Conservation (phyloP, 2,329 filamentous ascomycete species). For the Fusarium abutilonis region DNA sequence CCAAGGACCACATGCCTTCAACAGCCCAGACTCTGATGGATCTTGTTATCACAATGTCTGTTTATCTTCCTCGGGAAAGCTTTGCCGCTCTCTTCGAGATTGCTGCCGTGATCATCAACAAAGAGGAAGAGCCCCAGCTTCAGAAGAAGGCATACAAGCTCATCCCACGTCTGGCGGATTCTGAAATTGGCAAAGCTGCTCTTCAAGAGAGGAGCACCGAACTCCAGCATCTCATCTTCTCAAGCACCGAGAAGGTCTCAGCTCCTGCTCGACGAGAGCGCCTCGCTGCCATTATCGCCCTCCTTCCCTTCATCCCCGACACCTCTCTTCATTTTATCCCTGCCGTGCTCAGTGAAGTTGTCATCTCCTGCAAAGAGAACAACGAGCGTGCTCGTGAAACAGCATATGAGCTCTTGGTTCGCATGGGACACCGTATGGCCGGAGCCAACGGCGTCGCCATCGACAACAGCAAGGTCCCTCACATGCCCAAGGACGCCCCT, state of each 20-base stretch:
- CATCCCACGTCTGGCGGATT: slow-evolving; percentile 87
- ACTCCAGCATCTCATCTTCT: slow-evolving; percentile 82
- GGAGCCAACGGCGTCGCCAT: slow-evolving; percentile 75
- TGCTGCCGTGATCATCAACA: slow-evolving; percentile 82
- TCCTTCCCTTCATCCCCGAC: slow-evolving; percentile 81
- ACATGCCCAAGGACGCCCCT: slow-evolving; percentile 85
- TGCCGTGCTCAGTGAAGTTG: slow-evolving; percentile 88
- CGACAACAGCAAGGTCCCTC: slow-evolving; percentile 84
- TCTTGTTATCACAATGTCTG: slow-evolving; percentile 92
- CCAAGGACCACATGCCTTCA: slow-evolving; percentile 82
- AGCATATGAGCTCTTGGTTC: slow-evolving; percentile 89
- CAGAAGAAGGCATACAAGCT: slow-evolving; percentile 99
- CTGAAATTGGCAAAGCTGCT: slow-evolving; percentile 78
- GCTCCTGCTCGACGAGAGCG: slow-evolving; percentile 88
- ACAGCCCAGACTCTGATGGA: slow-evolving; percentile 97
- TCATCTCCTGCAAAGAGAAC: slow-evolving; percentile 96
- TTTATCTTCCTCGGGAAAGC: slow-evolving; percentile 88
- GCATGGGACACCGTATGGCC: slow-evolving; percentile 84
- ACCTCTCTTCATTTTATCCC: slow-evolving; percentile 92
- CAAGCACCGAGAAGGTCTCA: slow-evolving; percentile 84
- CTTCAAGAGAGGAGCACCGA: slow-evolving; percentile 79
- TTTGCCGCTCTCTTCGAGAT: slow-evolving; percentile 88
- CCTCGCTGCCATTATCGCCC: slow-evolving; percentile 80
- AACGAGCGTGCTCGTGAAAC: slow-evolving; percentile 92
- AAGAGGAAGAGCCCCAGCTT: slow-evolving; percentile 85